Evolutionary conservation across 164 flowering plant species (phyloP).

Genomic region (Chimonanthus praecox): DNA sequence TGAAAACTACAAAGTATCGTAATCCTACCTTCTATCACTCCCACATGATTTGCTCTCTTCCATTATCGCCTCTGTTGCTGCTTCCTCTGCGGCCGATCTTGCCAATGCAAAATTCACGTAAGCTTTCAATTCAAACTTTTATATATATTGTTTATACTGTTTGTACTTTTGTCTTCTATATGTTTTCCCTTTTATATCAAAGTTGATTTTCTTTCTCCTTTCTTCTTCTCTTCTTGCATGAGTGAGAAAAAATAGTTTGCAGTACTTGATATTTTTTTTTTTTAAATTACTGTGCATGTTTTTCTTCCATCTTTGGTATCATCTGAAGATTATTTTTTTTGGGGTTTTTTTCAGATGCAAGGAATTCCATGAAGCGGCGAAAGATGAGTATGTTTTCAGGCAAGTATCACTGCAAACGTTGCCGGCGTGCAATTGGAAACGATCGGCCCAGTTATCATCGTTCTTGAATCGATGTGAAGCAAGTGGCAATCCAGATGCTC

Average conservation of each 20-base stretch:
- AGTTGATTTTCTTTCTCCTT: neutral
- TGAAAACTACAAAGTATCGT: too few relatives aligned
- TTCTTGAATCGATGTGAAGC: conserved; percentile 3
- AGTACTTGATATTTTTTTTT: too few relatives aligned
- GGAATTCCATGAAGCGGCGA: neutral
- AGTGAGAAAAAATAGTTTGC: too few relatives aligned
- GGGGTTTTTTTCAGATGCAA: conserved; percentile 8
- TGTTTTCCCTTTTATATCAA: neutral
- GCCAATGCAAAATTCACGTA: neutral
- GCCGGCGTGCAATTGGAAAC: neutral
- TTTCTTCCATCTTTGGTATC: neutral
- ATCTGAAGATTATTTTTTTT: neutral
- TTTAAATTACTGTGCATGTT: neutral
- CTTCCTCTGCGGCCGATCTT: neutral
- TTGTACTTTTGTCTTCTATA: too few relatives aligned
- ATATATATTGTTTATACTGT: too few relatives aligned
- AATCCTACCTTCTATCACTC: too few relatives aligned
- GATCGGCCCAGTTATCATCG: neutral
- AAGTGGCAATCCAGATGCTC: conserved; percentile 7
- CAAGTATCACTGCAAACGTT: neutral
- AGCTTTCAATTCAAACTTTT: neutral
- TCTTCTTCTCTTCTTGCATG: neutral
- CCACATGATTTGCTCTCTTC: too few relatives aligned
- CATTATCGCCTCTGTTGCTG: neutral
- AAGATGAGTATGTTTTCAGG: neutral